These are phyloP conservation scores for Eremothecium sinecaudum DNA, from an alignment of 1,139 yeast genomes.

Conservation along the genomic window DNA sequence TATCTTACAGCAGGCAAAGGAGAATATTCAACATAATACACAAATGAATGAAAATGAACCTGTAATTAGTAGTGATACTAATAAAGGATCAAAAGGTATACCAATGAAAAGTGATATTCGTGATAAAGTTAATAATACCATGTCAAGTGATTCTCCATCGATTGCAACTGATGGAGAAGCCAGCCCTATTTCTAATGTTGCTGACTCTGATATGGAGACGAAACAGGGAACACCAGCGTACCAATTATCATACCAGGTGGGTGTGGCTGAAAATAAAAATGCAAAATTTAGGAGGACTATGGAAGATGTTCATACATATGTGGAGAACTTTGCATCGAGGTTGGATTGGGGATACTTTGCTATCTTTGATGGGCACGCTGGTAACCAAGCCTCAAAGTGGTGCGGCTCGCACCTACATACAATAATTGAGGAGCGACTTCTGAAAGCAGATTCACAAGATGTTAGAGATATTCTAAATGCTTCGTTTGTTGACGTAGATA, in stretches of 20 bases:
- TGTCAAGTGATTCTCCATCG: neutral
- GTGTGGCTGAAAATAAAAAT: slow-evolving; percentile 85
- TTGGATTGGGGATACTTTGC: slow-evolving; percentile 95
- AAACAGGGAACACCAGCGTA: slow-evolving; percentile 16
- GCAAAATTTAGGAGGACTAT: slow-evolving; percentile 71
- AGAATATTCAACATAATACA: neutral
- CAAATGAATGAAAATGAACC: slow-evolving; percentile 4
- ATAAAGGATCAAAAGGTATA: neutral
- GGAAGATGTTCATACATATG: slow-evolving; percentile 96
- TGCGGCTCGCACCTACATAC: slow-evolving; percentile 80
- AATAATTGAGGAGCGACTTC: slow-evolving; percentile 29
- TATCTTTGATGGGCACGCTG: slow-evolving; percentile 96
- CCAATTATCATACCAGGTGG: slow-evolving; percentile 62
- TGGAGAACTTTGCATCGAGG: slow-evolving; percentile 81
- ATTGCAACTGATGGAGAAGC: neutral
- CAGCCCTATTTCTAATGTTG: neutral
- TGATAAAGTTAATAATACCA: neutral
- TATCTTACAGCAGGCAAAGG: neutral
- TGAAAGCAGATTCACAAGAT: slow-evolving; percentile 36
- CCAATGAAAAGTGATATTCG: neutral
- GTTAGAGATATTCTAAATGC: slow-evolving; percentile 49
- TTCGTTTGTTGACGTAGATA: slow-evolving; percentile 67
- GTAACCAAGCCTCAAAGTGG: slow-evolving; percentile 88
- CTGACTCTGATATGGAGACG: too few species aligned
- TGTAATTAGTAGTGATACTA: neutral